Percentiles rank a stretch among this genome's conserved stretches.
phyloP scores from a whole-genome alignment of 352 stramenopile genomes.

The Pythium phragmiticola region DNA sequence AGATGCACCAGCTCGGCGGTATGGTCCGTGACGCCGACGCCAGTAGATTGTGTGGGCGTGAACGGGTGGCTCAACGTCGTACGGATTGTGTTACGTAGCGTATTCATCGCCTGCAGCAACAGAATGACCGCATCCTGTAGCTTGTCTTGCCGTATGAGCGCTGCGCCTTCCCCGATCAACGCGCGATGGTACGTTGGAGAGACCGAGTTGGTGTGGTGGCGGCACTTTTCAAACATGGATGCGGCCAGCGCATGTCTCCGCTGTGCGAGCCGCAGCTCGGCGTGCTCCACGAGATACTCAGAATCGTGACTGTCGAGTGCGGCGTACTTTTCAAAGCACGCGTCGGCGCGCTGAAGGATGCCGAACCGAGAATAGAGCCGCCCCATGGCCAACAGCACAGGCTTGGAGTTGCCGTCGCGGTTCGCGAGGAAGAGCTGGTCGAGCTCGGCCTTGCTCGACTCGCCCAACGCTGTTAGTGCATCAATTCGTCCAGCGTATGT shows the following conservation, averaged over 20 bases:
- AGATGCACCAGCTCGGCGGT: conserved; percentile 28
- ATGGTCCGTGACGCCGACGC: not conserved
- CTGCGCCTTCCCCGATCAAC: conserved; percentile 44
- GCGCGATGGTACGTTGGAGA: conserved; percentile 41
- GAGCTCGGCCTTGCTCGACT: conserved; percentile 34
- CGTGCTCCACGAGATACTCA: conserved; percentile 50
- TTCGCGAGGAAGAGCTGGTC: conserved; percentile 40
- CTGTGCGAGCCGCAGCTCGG: conserved; percentile 46
- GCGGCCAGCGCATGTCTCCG: conserved; percentile 34
- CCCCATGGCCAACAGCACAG: conserved; percentile 43
- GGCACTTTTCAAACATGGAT: conserved; percentile 44
- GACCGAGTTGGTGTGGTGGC: conserved; percentile 21
- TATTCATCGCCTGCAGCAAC: conserved; percentile 43
- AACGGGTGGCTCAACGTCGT: not conserved
- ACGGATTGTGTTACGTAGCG: conserved; percentile 30
- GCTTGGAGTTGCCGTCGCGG: conserved; percentile 33
- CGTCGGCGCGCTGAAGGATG: conserved; percentile 51
- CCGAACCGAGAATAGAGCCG: conserved; percentile 52
- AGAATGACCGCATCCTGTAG: conserved; percentile 40
- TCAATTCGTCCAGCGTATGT: conserved; percentile 42
- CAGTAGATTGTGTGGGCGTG: not conserved
- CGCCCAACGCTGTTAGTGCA: conserved; percentile 29
- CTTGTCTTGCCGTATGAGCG: conserved; percentile 41
- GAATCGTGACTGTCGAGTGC: conserved; percentile 33
- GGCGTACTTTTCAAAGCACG: conserved; percentile 40